Evolutionary conservation across 139 green algal species (phyloP), one percentile per base, ranked within the genome.

Genomic region (Coelastrella sp.): DNA sequence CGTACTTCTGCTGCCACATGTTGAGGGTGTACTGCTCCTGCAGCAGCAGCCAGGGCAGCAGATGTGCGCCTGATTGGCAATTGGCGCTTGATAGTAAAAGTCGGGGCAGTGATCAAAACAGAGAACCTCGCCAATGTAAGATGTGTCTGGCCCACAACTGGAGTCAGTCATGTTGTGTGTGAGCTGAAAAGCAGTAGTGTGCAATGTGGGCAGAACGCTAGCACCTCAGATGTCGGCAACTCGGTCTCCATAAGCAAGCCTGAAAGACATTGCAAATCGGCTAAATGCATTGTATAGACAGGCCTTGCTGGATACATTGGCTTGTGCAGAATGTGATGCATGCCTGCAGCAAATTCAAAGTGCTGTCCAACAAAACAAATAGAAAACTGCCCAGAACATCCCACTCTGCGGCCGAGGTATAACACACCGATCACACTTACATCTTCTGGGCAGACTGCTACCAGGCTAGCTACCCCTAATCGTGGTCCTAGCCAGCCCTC

Each of bases 361-460:
- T 3, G 61, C 61, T 71, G 61, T 10, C 61, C 61, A 19, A 19
- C n/a, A n/a, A n/a, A n/a, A n/a, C n/a, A n/a, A n/a, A 78, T 78
- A 5, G 54, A 20, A 80, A 80, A 22, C 74, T 57, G 74, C n/a
- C 22, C 23, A 59, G 14, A 57, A 80, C 74, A 80, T 59, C 7
- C 58, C 10, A 13, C 71, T n/a, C 17, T 8, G 71, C 71, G 10
- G 61, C 61, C 20, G n/a, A 54, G 65, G 13, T 73, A 73, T 73
- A 73, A 20, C 17, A 56, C 7, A 54, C 10, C 13, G 73, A 22
- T 20, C 7, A 10, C 23, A 57, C 59, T 83, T 16, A 83, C 85
- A 64, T 90, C 68, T n/a, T 19, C 66, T 58, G 83, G 83, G 83
- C 83, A 88, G 10, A 90, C 85, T n/a, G 85, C 85, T 3, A 90